phyloP scores from a whole-genome alignment of 257 asterid species.

The Misopates orontium region DNA sequence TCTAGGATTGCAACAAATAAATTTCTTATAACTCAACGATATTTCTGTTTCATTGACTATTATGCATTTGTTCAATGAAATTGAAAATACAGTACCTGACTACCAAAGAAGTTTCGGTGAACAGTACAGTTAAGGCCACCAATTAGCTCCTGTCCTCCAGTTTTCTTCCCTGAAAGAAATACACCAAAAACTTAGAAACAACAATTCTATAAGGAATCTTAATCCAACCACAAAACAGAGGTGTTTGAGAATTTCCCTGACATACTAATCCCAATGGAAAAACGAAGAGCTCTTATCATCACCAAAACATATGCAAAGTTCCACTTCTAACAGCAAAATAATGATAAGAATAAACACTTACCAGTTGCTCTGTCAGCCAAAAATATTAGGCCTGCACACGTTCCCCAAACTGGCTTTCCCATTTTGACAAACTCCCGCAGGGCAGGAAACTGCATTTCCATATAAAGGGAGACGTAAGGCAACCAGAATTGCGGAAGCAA shows the following conservation, averaged over 20 bases:
- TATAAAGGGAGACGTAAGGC: conserved; percentile 16
- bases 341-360: conserved; percentile 26
- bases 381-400: conserved; percentile 97
- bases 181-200: conserved; percentile 24
- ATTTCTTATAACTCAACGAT: neutral
- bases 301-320: conserved; percentile 4
- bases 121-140: conserved; percentile 97
- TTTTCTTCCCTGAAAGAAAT: conserved; percentile 69
- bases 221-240: neutral
- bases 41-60: neutral
- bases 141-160: conserved; percentile 90
- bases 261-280: neutral
- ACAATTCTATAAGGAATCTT: neutral
- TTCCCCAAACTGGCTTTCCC: conserved; percentile 99
- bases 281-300: neutral
- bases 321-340: neutral
- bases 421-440: conserved; percentile 82
- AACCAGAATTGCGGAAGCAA: conserved; percentile 5
- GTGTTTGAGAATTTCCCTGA: neutral
- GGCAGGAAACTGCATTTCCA: conserved; percentile 82
- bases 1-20: neutral
- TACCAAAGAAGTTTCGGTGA: conserved; percentile 88
- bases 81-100: conserved; percentile 54
- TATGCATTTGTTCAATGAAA: conserved; percentile 13
- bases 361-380: conserved; percentile 89